Base-by-base conservation (phyloP, 148 eudicot species). In the Diospyros lotus region DNA sequence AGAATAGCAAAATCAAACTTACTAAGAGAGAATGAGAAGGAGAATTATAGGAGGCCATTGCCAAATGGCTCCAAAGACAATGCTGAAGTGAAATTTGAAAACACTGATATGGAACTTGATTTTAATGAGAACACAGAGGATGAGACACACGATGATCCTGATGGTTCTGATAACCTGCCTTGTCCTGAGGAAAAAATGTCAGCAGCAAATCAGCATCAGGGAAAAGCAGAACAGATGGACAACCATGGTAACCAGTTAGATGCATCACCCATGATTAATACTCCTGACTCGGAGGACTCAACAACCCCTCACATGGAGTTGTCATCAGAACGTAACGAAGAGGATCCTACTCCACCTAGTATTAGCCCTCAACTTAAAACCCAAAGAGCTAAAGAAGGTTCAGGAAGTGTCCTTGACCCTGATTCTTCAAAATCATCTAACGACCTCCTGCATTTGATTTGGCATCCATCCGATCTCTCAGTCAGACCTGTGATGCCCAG, bases 391-490 rank as follows among this genome's bases (percentile, higher is more conserved):
- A 86, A 79, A 74, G 87, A 83, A 75, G 87, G 76, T 82, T 78
- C 83, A 50, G 93, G 80, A 40, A 68, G 81, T 82, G 87, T 73
- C 43, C 69, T 79, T 70, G 98, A 92, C 68, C 74, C 84, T 76
- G 93, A 84, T 78, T 70, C 77, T 71, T 77, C 88, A 55, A 89
- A 82, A 74, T 76, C 89, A 63, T 86, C 88, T 72, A 82, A 76
- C 71, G 86, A 91, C 76, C 81, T 89, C 75, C 88, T 93, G 51
- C 86, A 87, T 73, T 87, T 96, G 80, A 80, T 93, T 75, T 96
- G 99, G 99, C 99, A 96, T 89, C 84, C 91, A 79, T 96, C 99
- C 81, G 99, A 96, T 83, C 93, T 93, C 76, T 89, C 99, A 48
- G 99, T 96, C 77, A 88, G 97, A 72, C 99, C 99, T 68, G 99